Evolutionary conservation across 164 flowering plant species (phyloP), one percentile per base, ranked within the genome.

Genomic region (Liquidambar formosana): DNA sequence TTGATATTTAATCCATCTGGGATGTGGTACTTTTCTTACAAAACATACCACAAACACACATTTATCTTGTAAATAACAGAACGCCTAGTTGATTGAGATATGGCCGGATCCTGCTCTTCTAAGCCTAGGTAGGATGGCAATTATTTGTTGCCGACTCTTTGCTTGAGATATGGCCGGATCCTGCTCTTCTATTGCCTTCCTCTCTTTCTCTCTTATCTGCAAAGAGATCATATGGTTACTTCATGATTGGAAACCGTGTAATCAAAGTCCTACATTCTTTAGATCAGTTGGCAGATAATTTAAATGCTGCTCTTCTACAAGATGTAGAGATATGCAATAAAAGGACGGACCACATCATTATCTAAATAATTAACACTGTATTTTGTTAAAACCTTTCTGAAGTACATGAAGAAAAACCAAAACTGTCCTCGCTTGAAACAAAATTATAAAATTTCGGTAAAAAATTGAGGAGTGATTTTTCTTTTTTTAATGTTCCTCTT

Each of bases 131-230:
- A 94, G 80, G 70, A 79, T 12, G 1, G 87, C 85, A 64, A 92
- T 84, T 84, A 87, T 80, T 67, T 82, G 48, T 45, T 65, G 76
- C 47, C 97, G 78, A 75, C 80, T 69, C 79, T 83, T 89, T 64
- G 94, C 92, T 72, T 76, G 93, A 75, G 66, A 82, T 85, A 43
- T 73, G 41, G 85, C 92, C 57, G 85, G 71, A 91, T 79, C 77
- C 47, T 54, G 70, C 70, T 90, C 95, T 73, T 86, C 89, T 69
- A 63, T 68, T 16, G 77, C 73, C 59, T 74, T 83, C 72, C 66
- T 76, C 74, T 91, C 97, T 57, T 85, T 84, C 54, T 88, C 93
- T 70, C 75, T 72, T 48, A 95, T 80, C 97, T 95, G 86, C 72
- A 77, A 68, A 56, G 41, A 23, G 28, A 2, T 23, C 44, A 57